Evolutionary conservation across 1,284 basidiomycete species (phyloP), one percentile per base, ranked within the genome.

Genomic region (Sanguinoderma infundibulare): DNA sequence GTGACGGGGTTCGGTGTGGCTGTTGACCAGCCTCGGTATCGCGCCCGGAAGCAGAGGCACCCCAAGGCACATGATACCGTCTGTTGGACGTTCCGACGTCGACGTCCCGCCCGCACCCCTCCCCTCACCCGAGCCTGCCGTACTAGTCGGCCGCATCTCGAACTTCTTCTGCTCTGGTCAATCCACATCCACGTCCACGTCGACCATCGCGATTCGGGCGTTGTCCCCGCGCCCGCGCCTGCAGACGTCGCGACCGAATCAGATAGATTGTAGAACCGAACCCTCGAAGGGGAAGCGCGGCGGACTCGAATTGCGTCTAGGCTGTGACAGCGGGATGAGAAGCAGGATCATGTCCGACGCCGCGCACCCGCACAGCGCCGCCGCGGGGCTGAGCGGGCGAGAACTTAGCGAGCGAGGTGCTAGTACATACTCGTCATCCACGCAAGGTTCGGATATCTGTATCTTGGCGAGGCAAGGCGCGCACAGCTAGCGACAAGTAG

Each of bases 251-350:
- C 49, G 17, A 51, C 49, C n/a, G 55, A 40, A 35, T 54, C 44
- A 58, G 59, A 59, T 56, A 60, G 52, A 44, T 58, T 44, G 57
- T n/a, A 26, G 24, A 12, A 36, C 35, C 35, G 40, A 53, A 49
- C 8, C 32, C 44, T 32, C 34, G 34, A 39, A 46, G 12, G 4
- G 57, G 39, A 39, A 47, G 38, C 17, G 47, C 24, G 34, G n/a
- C 53, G 52, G 54, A n/a, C 42, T 55, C 42, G 40, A 28, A 34
- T 32, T 35, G 53, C 53, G 53, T 55, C 39, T 35, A 20, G 32
- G n/a, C 46, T 20, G 53, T 53, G 53, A 44, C 34, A 49, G 49
- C 44, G 40, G 53, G 36, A 40, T 35, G 38, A 58, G 36, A 51
- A 52, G 55, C 20, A n/a, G 12, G 47, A 8, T 22, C 34, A 51